Conservation (phyloP, 495 filamentous ascomycete species). For the Talaromyces nanjingensis region DNA sequence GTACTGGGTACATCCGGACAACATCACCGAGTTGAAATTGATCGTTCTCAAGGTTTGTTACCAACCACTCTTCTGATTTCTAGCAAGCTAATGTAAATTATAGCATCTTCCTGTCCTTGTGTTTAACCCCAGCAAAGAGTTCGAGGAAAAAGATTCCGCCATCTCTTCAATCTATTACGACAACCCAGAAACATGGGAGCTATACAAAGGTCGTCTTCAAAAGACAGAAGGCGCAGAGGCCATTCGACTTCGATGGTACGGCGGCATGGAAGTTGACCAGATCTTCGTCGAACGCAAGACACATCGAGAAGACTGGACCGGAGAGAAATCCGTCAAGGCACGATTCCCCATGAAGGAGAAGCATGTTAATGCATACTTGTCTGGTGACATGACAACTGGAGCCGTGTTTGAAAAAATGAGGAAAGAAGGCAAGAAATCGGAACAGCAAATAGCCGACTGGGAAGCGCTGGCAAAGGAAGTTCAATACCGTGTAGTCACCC, state of each 20-base stretch:
- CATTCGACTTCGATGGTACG: constrained; percentile 95
- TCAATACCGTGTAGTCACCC: constrained; percentile 84
- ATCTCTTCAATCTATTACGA: constrained; percentile 99
- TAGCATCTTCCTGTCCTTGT: constrained; percentile 92
- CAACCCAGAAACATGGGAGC: constrained; percentile 84
- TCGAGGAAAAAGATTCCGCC: constrained; percentile 78
- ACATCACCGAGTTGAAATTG: constrained; percentile 96
- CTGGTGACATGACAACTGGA: constrained; percentile 72
- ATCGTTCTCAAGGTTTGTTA: constrained; percentile 74
- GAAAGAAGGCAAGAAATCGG: constrained; percentile 86
- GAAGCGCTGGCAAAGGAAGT: constrained; percentile 87
- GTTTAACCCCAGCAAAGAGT: constrained; percentile 96
- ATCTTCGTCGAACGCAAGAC: constrained; percentile 98
- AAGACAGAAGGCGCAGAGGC: constrained; percentile 98
- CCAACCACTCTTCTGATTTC: constrained; percentile 11
- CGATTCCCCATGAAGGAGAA: constrained; percentile 95
- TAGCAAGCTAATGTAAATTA: constrained; percentile 1
- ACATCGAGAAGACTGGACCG: constrained; percentile 98
- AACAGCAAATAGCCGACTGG: constrained; percentile 80
- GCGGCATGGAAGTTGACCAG: constrained; percentile 86
- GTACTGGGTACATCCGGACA: constrained; percentile 99
- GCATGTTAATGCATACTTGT: constrained; percentile 83
- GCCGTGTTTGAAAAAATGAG: constrained; percentile 90
- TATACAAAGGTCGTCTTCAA: constrained; percentile 89
- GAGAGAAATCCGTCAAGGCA: constrained; percentile 97